Evolutionary conservation across 73 alveolate genomes (phyloP).

Genomic region (Paramecium sexaurelia): DNA sequence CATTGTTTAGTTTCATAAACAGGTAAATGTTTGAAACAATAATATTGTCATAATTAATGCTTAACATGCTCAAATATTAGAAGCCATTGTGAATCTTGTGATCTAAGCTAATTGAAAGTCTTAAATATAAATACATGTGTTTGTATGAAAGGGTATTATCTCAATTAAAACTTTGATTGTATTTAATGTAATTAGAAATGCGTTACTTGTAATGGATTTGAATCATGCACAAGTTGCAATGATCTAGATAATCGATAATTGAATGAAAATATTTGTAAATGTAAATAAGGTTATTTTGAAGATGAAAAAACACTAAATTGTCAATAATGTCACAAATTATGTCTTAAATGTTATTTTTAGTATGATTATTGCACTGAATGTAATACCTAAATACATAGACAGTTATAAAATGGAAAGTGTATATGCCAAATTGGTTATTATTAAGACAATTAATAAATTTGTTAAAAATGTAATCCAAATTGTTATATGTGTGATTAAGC

Average conservation of each 20-base stretch:
- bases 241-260: background rate
- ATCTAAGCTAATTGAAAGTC: background rate
- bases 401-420: background rate
- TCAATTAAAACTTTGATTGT: background rate
- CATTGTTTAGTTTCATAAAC: background rate
- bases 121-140: background rate
- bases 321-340: constrained; percentile 5
- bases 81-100: background rate
- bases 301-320: background rate
- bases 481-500: background rate
- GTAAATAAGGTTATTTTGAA: constrained; percentile 19
- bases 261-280: background rate
- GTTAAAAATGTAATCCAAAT: background rate
- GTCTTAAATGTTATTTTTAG: background rate
- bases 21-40: background rate
- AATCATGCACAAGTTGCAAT: background rate
- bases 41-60: background rate
- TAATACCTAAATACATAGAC: background rate
- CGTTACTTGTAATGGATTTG: background rate
- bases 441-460: background rate
- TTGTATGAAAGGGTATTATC: background rate
- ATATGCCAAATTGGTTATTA: background rate
- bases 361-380: background rate
- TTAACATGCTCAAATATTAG: background rate
- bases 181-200: background rate